Evolutionary conservation across 139 green algal species (phyloP), one percentile per base, ranked within the genome.

Genomic region (Penium margaritaceum): DNA sequence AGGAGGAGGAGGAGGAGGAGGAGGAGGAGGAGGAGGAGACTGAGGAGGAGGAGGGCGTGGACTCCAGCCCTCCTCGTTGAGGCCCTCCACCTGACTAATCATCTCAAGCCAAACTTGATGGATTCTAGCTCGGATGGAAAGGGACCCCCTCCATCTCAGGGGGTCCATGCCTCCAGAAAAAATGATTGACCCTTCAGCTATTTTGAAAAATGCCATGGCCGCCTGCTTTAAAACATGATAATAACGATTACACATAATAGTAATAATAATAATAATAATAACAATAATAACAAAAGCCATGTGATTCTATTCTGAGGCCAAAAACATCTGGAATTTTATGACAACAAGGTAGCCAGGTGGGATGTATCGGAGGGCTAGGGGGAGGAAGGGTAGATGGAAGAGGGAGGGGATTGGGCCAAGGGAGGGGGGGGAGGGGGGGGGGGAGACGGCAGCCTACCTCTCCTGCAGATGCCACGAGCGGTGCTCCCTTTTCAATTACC

Each of bases 391-490:
- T 14, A 39, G 9, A 36, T 36, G 15, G 46, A 57, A 57, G 21
- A 57, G 19, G 19, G 46, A 57, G 21, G 21, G 21, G 46, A 19
- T 57, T 24, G 19, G 46, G 21, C 19, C 19, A 24, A 19, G 21
- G 19, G 21, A 57, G 19, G 19, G 19, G 19, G 19, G 21, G 21
- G 21, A n/a, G n/a, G n/a, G n/a, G n/a, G n/a, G n/a, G n/a, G n/a
- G 46, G 21, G 46, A 19, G 21, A 19, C 21, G 63, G 63, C 17
- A 0, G 34, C 33, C 33, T 58, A 91, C 90, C 85, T 94, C 81
- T 0, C 90, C 90, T 0, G 86, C 88, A 24, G 87, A 95, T 5
- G 87, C 87, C 19, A 95, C 75, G 51, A 96, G 78, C 27, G 82
- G 85, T 15, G 82, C 87, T 14, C 91, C 90, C 30, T 86, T 78